Base-by-base conservation (phyloP, 225 moss, liverwort and hornwort genomes). In the Antitrichia curtipendula region DNA sequence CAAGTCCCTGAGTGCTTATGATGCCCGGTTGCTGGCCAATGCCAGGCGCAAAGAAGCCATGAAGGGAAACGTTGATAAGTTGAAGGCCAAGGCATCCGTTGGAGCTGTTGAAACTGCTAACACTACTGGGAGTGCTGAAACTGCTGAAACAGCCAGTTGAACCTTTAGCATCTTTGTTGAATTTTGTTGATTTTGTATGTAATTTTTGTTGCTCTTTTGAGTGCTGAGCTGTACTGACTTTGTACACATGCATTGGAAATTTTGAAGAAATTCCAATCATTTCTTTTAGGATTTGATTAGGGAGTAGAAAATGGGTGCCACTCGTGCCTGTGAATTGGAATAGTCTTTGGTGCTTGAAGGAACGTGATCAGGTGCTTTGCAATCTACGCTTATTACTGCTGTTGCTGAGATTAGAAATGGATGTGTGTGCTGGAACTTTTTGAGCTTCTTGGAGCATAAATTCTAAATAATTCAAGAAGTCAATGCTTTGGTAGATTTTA, bases 11-110 rank as follows among this genome's bases (percentile, higher is more conserved):
- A 96, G 96, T 90, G 95, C 95, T 80, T 95, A 96, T 75, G 98
- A 98, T 75, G 95, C 95, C 58, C 95, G 93, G 80, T 66, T 96
- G 89, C 95, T 98, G 64, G 98, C 98, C 60, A 96, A 85, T 82
- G 91, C 93, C 58, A 91, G 86, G 84, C 94, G 98, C 83, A 96
- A 91, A 88, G 98, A 98, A 83, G 98, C 94, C 68, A 89, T 98
- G 91, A 96, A 95, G 64, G 92, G 88, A 28, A 64, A 81, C 31
- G 32, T 98, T 6, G 98, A 95, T 54, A 88, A 83, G 80, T n/a
- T 91, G 82, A 96, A 96, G 86, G 89, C 91, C 22, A 94, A 88
- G 52, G 73, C 88, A 10, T 43, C 82, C 17, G 53, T 27, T 47
- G 82, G 52, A 82, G 28, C 28, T 50, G 36, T 40, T 21, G 25